Evolutionary conservation across 441 rosid species (phyloP), one percentile per base, ranked within the genome.

Genomic region (Aleurites moluccanus): DNA sequence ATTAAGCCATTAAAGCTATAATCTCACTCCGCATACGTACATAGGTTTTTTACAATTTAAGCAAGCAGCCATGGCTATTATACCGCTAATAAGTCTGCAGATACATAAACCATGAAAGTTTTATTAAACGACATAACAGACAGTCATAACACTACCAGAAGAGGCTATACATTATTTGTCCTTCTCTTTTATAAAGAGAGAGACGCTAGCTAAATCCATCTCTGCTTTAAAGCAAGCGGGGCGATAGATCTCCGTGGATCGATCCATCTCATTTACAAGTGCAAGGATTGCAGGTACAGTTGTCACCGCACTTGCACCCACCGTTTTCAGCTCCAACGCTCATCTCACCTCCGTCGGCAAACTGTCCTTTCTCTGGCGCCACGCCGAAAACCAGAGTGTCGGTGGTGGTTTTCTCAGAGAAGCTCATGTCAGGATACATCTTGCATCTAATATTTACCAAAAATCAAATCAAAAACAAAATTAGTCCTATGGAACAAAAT

Each of bases 261-360:
- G 57, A 52, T 63, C 14, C 8, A 35, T n/a, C 79, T 92, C 87
- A 89, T 80, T 95, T 88, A 61, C 97, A 93, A 69, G 10, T 88
- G 89, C 99, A 96, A 6, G 97, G 97, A 76, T 89, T 60, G 84
- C 99, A 96, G 70, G 78, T 87, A 87, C 99, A 93, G 85, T 80
- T 84, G 75, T 73, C 81, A 55, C 90, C 92, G 65, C 99, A 91
- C 81, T 89, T 89, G 93, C 93, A 88, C 25, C 84, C 92, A 69
- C 84, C 92, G 70, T 86, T 89, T 89, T 91, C 93, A 15, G 87
- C 86, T 9, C 74, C 84, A 42, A 30, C 42, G 38, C 64, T 85
- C 80, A 78, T 79, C 86, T 87, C 79, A 20, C 83, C 81, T 52
- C 79, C 89, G 77, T 81, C 92, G 20, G 23, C 27, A 10, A 61